Evolutionary conservation across 352 stramenopile genomes (phyloP).

Genomic region (Thalassiosira mediterranea): DNA sequence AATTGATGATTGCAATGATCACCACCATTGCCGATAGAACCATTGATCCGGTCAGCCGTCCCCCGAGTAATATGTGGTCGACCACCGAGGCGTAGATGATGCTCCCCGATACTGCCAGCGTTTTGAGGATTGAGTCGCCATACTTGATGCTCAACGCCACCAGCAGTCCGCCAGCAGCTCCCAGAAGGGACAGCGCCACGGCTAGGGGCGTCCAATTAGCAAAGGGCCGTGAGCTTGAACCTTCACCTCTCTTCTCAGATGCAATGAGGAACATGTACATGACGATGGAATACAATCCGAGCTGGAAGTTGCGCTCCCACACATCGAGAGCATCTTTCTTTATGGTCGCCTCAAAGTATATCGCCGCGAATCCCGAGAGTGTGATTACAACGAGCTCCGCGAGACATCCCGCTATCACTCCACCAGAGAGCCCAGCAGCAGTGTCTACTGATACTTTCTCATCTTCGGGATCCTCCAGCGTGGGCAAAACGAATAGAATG

Average conservation of each 20-base stretch:
- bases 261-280: constrained; percentile 79
- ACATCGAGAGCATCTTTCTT: constrained; percentile 82
- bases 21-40: constrained; percentile 74
- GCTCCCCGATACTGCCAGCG: constrained; percentile 81
- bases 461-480: constrained; percentile 64
- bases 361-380: constrained; percentile 85
- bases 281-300: constrained; percentile 72
- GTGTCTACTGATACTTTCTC: too few relatives aligned
- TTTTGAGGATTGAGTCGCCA: constrained; percentile 87
- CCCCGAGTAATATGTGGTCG: constrained; percentile 73
- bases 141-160: constrained; percentile 87
- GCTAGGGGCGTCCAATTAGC: constrained; percentile 67
- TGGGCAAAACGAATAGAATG: constrained; percentile 77
- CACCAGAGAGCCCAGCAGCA: constrained; percentile 46
- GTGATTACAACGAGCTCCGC: constrained; percentile 82
- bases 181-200: constrained; percentile 64
- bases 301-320: constrained; percentile 87
- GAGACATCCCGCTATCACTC: constrained; percentile 67
- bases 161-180: constrained; percentile 82
- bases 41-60: constrained; percentile 77
- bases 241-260: constrained; percentile 37
- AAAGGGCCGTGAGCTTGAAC: constrained; percentile 54
- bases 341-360: constrained; percentile 89
- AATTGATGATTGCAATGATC: constrained; percentile 82
- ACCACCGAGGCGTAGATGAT: constrained; percentile 74